These are phyloP conservation scores for Amaranthus tricolor DNA, from an alignment of 179 eudicot species.

Conservation along the genomic window DNA sequence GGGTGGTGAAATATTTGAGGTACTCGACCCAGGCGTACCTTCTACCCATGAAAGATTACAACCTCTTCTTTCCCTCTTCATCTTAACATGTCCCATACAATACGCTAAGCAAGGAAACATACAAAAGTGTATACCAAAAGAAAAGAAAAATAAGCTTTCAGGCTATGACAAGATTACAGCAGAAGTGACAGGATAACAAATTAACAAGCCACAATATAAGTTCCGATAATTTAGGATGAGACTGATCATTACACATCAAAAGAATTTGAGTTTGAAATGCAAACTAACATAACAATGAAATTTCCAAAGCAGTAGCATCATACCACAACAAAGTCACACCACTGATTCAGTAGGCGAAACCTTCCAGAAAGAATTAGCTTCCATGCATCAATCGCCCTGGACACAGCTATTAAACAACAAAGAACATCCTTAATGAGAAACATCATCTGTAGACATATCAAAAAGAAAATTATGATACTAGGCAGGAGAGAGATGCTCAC, in stretches of 20 bases:
- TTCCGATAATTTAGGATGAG: neutral
- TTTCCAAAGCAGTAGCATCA: neutral
- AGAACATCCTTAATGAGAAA: constrained; percentile 13
- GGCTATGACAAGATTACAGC: neutral
- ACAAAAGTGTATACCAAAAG: neutral
- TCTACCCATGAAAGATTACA: too few species aligned
- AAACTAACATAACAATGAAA: neutral
- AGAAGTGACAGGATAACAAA: neutral
- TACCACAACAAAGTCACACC: constrained; percentile 94
- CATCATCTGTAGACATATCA: neutral
- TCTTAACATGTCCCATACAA: neutral
- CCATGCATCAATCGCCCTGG: constrained; percentile 83
- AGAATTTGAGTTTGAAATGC: neutral
- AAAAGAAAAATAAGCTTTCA: neutral
- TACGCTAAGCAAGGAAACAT: neutral
- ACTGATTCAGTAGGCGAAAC: constrained; percentile 80
- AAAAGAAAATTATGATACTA: neutral
- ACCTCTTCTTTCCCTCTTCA: neutral
- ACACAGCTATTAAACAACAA: constrained; percentile 51
- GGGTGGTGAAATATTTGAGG: too few species aligned
- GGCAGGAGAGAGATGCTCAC: constrained; percentile 41
- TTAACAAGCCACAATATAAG: neutral
- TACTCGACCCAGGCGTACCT: too few species aligned
- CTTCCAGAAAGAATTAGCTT: constrained; percentile 76
- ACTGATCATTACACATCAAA: neutral